phyloP scores from a whole-genome alignment of 83 land plant genomes.

The Picea abies region DNA sequence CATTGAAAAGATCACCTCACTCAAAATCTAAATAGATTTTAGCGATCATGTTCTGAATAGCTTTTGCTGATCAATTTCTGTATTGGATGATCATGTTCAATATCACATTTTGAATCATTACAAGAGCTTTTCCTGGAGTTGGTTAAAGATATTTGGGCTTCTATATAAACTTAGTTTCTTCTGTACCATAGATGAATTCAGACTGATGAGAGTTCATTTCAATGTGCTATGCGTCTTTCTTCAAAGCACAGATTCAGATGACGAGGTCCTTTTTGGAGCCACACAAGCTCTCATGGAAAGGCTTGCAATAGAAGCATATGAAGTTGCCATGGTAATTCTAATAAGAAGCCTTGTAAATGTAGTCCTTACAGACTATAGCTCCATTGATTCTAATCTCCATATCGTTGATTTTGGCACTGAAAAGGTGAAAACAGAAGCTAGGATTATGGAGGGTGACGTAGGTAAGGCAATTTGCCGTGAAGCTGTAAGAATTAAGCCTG shows the following conservation, averaged over 20 bases:
- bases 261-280: conserved; percentile 36
- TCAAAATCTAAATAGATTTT: background rate
- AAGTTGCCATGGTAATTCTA: conserved; percentile 61
- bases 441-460: conserved; percentile 75
- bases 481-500: conserved; percentile 71
- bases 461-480: conserved; percentile 77
- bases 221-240: background rate
- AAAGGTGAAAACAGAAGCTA: conserved; percentile 56
- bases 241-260: conserved; percentile 8
- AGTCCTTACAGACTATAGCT: too few species aligned
- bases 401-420: too few species aligned
- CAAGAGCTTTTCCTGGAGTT: background rate
- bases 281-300: conserved; percentile 59
- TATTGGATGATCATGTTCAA: background rate
- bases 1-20: too few species aligned
- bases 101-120: background rate
- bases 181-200: background rate
- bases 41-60: background rate
- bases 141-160: background rate
- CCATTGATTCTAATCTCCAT: too few species aligned
- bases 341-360: too few species aligned
- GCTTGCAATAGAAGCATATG: conserved; percentile 60
- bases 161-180: background rate
- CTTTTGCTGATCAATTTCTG: too few species aligned
- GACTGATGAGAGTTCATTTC: background rate